Conservation (phyloP, 1,284 basidiomycete genomes). For the Sanghuangporus sanghuang region DNA sequence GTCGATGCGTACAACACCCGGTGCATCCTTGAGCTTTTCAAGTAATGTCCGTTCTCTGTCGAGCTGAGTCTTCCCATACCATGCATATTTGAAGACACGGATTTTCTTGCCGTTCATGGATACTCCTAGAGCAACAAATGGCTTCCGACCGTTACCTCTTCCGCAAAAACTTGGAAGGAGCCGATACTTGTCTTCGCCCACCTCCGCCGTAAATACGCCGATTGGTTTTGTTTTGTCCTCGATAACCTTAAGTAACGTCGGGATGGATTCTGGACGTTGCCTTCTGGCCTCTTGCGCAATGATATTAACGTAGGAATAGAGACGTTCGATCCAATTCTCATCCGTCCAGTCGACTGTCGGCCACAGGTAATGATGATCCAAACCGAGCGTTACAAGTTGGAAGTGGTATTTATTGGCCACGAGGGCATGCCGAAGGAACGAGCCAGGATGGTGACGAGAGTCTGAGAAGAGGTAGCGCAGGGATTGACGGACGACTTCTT, state of each 20-base stretch:
- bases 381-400: not conserved
- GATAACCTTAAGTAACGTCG: not conserved
- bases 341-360: not conserved
- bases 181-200: not conserved
- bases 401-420: not conserved
- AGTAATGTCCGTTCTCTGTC: not conserved
- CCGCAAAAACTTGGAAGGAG: not conserved
- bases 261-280: not conserved
- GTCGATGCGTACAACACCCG: not conserved
- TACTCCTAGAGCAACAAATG: not conserved
- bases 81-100: not conserved
- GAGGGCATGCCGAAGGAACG: not conserved
- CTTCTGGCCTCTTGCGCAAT: not conserved
- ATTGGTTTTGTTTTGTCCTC: too few species aligned
- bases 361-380: not conserved
- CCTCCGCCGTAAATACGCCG: too few species aligned
- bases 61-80: not conserved
- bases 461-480: not conserved
- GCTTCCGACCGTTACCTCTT: not conserved
- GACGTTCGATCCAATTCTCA: too few species aligned
- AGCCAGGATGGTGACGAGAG: not conserved
- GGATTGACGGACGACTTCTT: not conserved
- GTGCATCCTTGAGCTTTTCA: not conserved
- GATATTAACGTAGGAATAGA: too few species aligned
- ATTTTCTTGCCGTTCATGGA: not conserved